Evolutionary conservation across 2,329 filamentous ascomycete genomes (phyloP), one percentile per base, ranked within the genome.

Genomic region (Chalara sp.): DNA sequence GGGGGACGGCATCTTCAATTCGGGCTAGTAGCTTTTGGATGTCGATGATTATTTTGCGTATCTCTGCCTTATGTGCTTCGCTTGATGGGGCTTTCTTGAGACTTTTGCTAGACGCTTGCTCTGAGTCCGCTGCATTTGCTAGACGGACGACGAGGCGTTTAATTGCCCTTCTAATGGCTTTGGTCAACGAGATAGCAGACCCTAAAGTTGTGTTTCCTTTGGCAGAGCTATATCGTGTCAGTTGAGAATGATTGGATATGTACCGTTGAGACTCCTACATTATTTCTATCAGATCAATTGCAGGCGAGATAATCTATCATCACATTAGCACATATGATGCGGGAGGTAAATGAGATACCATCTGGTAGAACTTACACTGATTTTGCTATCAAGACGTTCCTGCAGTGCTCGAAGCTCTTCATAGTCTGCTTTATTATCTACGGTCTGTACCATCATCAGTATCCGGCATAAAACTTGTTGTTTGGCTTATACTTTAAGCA

Each of bases 261-360:
- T 21, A 21, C 21, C 21, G 21, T 21, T 21, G 21, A 21, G 32
- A 12, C 32, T 64, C 76, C 60, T 67, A 87, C 84, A 93, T 93
- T 61, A 96, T 78, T 67, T 96, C 89, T 61, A 96, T 89, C 74
- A 96, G 83, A 65, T 96, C 89, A 62, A 95, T 92, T 7, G 89
- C 87, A 1, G 91, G 91, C 8, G 89, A 90, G 44, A 96, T 84
- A 57, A 96, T 89, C 83, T 89, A 56, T 32, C 28, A 21, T 21
- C 21, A 21, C 21, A 21, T 21, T 21, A 21, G 21, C 21, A 21
- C 21, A 21, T 3, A 21, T 21, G 21, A 21, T 21, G 21, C 2
- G 21, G 21, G 21, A 52, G 44, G 33, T 32, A 47, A n/a, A 40
- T 49, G 30, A 7, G 46, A 44, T 33, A 44, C 11, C 12, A 10